Percentiles rank a stretch among this genome's conserved stretches.
Conservation (phyloP, 1,139 yeast species). For the Debaryomyces subglobosus region DNA sequence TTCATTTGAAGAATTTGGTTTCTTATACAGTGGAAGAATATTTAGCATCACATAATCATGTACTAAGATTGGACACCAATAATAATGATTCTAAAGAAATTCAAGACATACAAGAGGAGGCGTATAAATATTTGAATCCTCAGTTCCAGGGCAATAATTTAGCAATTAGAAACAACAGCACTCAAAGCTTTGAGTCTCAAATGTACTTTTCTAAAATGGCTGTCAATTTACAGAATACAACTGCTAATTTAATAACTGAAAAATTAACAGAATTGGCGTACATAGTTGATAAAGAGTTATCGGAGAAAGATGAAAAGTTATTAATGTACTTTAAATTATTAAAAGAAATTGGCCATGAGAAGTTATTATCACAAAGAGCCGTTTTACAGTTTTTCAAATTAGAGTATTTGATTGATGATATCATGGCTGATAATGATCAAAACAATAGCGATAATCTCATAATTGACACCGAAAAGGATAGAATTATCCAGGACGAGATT, state of each 20-base stretch:
- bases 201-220: conserved; percentile 43
- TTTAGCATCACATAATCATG: conserved; percentile 42
- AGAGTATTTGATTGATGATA: conserved; percentile 37
- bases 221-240: conserved; percentile 35
- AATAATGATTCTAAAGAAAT: conserved; percentile 8
- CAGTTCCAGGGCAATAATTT: conserved; percentile 1
- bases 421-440: conserved; percentile 16
- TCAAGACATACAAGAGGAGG: conserved; percentile 12
- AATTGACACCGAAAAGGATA: conserved; percentile 32
- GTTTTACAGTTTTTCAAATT: conserved; percentile 41
- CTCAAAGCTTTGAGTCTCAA: conserved; percentile 43
- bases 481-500: conserved; percentile 48
- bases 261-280: conserved; percentile 45
- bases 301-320: conserved; percentile 40
- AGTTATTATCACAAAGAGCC: conserved; percentile 36
- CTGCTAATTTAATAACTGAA: conserved; percentile 42
- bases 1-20: conserved; percentile 62
- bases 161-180: conserved; percentile 17
- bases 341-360: conserved; percentile 29
- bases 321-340: conserved; percentile 33
- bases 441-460: conserved; percentile 13
- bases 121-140: conserved; percentile 3
- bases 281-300: conserved; percentile 44
- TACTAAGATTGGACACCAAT: conserved; percentile 27
- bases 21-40: conserved; percentile 79